phyloP scores from a whole-genome alignment of 345 rosid genomes.

The Brassica rapa region DNA sequence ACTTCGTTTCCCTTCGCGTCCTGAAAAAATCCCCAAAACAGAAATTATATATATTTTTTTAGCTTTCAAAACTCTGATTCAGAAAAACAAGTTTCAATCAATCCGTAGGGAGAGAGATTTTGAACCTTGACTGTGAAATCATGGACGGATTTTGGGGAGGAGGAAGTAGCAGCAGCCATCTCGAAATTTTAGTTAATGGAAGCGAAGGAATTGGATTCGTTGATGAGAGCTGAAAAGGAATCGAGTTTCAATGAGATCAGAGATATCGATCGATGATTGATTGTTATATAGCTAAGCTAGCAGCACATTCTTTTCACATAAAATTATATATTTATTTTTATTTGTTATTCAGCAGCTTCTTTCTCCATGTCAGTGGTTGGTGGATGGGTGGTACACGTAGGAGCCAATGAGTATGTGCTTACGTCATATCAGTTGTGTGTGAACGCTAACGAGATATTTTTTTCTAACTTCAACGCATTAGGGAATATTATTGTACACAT shows the following conservation, averaged over 20 bases:
- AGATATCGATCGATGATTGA: constrained; percentile 23
- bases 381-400: not conserved
- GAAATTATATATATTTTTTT: not conserved
- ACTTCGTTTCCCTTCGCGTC: constrained; percentile 87
- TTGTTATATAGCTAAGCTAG: too few species aligned
- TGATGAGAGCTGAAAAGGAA: constrained; percentile 29
- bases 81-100: not conserved
- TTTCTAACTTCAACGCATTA: not conserved
- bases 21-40: constrained; percentile 36
- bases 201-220: constrained; percentile 14
- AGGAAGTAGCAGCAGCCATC: constrained; percentile 54
- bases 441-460: constrained; percentile 12
- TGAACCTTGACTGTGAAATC: constrained; percentile 89
- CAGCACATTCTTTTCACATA: too few species aligned
- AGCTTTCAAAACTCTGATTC: not conserved
- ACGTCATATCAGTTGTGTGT: constrained; percentile 13
- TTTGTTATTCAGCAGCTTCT: constrained; percentile 8
- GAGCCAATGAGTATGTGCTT: not conserved
- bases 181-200: constrained; percentile 32
- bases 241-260: constrained; percentile 13
- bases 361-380: constrained; percentile 30
- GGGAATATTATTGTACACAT: not conserved
- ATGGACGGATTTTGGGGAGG: constrained; percentile 55
- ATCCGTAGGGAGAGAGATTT: not conserved
- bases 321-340: not conserved